These are phyloP conservation scores for Pyrenochaeta sp. DNA, from an alignment of 2,329 filamentous ascomycete species.

Conservation along the genomic window DNA sequence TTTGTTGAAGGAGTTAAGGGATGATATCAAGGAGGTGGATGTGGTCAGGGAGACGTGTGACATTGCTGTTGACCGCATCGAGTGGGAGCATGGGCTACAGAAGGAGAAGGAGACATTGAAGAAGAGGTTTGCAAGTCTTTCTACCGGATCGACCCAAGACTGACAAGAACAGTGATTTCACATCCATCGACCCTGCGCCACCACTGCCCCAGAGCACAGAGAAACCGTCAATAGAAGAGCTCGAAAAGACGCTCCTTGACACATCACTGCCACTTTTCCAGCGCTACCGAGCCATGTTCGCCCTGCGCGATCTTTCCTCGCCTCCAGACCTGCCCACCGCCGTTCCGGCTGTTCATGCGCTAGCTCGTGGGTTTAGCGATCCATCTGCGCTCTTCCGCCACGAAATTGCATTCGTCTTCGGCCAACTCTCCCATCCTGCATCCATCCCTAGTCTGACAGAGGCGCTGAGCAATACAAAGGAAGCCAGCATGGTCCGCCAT, in stretches of 20 bases:
- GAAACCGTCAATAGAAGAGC: constrained; percentile 72
- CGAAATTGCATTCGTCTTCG: constrained; percentile 98
- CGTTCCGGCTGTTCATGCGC: constrained; percentile 82
- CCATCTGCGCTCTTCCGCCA: constrained; percentile 93
- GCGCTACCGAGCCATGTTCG: constrained; percentile 98
- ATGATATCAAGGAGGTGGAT: constrained; percentile 77
- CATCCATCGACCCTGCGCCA: constrained; percentile 93
- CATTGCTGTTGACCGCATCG: constrained; percentile 91
- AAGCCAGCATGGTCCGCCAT: constrained; percentile 96
- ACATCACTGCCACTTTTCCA: constrained; percentile 82
- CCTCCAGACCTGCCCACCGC: constrained; percentile 91
- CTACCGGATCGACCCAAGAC: background rate
- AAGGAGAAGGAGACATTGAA: constrained; percentile 76
- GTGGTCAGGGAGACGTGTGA: constrained; percentile 96
- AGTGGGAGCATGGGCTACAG: constrained; percentile 78
- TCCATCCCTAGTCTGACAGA: constrained; percentile 88
- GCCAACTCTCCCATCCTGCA: constrained; percentile 94
- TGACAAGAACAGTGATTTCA: constrained; percentile 77
- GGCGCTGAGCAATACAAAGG: constrained; percentile 78
- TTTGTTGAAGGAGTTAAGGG: constrained; percentile 75
- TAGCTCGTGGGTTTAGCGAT: constrained; percentile 86
- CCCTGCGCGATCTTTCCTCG: constrained; percentile 91
- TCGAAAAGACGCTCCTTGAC: constrained; percentile 82
- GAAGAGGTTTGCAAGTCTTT: constrained; percentile 69
- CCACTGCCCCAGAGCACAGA: constrained; percentile 76